Conservation (phyloP, 805 yeast species). For the Hagleromyces aurorensis region DNA sequence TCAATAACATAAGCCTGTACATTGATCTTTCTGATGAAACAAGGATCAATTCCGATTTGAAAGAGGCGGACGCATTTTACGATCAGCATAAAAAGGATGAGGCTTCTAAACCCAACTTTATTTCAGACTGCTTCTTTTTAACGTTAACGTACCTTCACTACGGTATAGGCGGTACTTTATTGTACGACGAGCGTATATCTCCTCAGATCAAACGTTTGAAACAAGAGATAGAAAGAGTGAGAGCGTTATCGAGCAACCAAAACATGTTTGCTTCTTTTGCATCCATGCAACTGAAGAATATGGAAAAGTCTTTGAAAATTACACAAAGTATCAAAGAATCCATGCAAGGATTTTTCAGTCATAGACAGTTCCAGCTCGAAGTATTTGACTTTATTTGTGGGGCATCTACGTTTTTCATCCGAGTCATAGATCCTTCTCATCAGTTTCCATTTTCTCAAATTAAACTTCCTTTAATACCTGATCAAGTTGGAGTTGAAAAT, state of each 20-base stretch:
- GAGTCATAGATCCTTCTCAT: slow-evolving; percentile 67
- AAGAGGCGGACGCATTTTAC: slow-evolving; percentile 57
- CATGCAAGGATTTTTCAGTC: slow-evolving; percentile 52
- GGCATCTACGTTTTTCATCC: slow-evolving; percentile 59
- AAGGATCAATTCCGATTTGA: slow-evolving; percentile 65
- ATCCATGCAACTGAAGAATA: slow-evolving; percentile 40
- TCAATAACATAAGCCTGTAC: slow-evolving; percentile 41
- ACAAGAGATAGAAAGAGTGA: slow-evolving; percentile 32
- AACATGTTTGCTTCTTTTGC: slow-evolving; percentile 28
- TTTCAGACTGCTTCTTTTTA: slow-evolving; percentile 83
- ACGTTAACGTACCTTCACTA: slow-evolving; percentile 75
- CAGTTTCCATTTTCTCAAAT: slow-evolving; percentile 47
- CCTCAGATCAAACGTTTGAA: slow-evolving; percentile 43
- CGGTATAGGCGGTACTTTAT: slow-evolving; percentile 76
- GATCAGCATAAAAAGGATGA: slow-evolving; percentile 32
- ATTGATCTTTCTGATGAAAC: slow-evolving; percentile 75
- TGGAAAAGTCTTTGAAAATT: slow-evolving; percentile 36
- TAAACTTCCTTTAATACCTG: slow-evolving; percentile 50
- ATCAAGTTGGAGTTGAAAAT: slow-evolving; percentile 53
- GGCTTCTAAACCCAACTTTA: slow-evolving; percentile 53
- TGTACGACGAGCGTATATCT: slow-evolving; percentile 47
- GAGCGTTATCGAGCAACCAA: slow-evolving; percentile 15
- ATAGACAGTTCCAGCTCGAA: slow-evolving; percentile 51
- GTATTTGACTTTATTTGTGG: slow-evolving; percentile 75
- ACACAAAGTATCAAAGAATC: slow-evolving; percentile 45